These are phyloP conservation scores for Leishmania turanica DNA, from an alignment of 208 protist genomes.

Conservation along the genomic window DNA sequence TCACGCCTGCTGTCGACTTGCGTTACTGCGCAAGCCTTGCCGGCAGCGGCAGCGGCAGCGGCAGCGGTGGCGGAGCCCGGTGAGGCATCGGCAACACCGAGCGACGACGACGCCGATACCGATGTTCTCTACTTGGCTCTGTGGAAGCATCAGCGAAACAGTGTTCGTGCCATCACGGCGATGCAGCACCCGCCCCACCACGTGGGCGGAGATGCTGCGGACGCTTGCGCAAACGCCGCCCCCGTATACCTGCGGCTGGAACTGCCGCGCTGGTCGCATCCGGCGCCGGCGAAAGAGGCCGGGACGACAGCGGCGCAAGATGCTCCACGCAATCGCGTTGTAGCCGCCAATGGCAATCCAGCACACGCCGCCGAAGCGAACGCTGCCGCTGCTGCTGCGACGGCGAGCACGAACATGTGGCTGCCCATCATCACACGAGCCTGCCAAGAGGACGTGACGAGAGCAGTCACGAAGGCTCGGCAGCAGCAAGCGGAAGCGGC, in stretches of 20 bases:
- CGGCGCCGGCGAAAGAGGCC: neutral
- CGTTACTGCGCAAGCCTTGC: neutral
- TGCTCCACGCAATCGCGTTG: neutral
- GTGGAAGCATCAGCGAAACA: slow-evolving; percentile 25
- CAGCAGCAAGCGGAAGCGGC: slow-evolving; percentile 1
- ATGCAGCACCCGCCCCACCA: neutral
- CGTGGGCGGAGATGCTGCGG: neutral
- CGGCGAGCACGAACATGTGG: slow-evolving; percentile 1
- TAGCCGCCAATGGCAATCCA: neutral
- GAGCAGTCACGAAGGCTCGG: neutral
- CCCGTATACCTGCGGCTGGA: slow-evolving; percentile 25
- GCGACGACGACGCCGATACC: neutral
- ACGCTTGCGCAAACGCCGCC: neutral
- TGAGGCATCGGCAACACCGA: neutral
- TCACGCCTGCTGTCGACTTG: neutral
- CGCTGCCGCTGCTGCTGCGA: neutral
- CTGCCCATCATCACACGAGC: slow-evolving; percentile 3
- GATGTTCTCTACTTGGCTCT: slow-evolving; percentile 21
- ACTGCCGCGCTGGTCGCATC: slow-evolving; percentile 7
- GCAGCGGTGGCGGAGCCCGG: neutral
- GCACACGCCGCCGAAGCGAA: neutral
- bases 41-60: neutral
- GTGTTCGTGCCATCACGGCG: slow-evolving; percentile 2
- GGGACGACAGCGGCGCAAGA: neutral
- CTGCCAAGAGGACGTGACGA: slow-evolving; percentile 5